Evolutionary conservation across 2,329 filamentous ascomycete genomes (phyloP).

Genomic region (Arthrinium phaeospermum): DNA sequence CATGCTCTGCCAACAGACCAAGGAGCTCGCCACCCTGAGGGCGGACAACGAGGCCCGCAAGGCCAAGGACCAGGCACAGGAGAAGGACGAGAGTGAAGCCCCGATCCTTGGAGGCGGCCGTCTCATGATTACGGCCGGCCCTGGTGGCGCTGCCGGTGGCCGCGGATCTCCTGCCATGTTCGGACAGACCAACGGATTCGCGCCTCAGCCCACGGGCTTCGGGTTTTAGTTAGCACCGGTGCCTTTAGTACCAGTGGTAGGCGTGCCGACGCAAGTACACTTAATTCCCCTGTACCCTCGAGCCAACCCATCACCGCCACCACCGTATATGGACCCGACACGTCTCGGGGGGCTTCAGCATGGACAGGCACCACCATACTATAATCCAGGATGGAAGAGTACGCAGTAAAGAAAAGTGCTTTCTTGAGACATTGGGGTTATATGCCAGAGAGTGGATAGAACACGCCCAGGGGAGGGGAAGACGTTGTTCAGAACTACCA

Average conservation of each 20-base stretch:
- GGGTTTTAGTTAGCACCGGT: conserved; percentile 53
- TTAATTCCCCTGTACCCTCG: neutral
- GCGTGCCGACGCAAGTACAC: neutral
- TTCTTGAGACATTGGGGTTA: conserved; percentile 4
- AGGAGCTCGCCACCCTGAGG: conserved; percentile 83
- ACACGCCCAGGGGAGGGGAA: neutral
- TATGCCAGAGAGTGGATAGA: neutral
- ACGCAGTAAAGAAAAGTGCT: conserved; percentile 5
- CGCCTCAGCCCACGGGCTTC: conserved; percentile 85
- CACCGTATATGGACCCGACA: neutral
- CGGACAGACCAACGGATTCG: conserved; percentile 84
- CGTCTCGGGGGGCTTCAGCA: neutral
- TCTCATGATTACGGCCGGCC: conserved; percentile 95
- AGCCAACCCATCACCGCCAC: neutral
- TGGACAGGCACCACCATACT: neutral
- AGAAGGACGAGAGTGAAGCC: conserved; percentile 91
- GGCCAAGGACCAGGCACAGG: conserved; percentile 69
- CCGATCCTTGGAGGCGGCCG: conserved; percentile 89
- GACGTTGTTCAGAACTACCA: conserved; percentile 1
- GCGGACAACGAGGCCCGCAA: conserved; percentile 97
- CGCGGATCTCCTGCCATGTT: conserved; percentile 70
- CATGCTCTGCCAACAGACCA: conserved; percentile 88
- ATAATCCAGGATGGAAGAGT: neutral
- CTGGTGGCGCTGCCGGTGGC: conserved; percentile 55
- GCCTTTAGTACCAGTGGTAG: conserved; percentile 24